phyloP scores from a whole-genome alignment of 495 filamentous ascomycete genomes.

The Lasiosphaeriaceae sp. region DNA sequence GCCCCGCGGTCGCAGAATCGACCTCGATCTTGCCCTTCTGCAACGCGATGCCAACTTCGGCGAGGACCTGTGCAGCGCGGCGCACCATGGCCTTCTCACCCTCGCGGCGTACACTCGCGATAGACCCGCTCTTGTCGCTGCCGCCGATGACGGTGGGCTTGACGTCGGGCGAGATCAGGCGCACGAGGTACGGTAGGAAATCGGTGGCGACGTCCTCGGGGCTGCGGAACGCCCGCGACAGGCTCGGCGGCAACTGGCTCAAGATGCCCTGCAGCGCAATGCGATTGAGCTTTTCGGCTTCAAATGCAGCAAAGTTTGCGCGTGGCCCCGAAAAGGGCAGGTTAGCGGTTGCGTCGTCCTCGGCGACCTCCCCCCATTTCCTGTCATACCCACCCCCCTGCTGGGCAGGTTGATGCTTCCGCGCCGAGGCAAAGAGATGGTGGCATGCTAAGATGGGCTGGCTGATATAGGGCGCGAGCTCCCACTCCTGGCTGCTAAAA shows the following conservation, averaged over 20 bases:
- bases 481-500: slow-evolving; percentile 78
- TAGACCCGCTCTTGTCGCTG: slow-evolving; percentile 56
- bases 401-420: slow-evolving; percentile 35
- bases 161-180: slow-evolving; percentile 80
- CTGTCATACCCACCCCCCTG: slow-evolving; percentile 21
- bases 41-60: slow-evolving; percentile 72
- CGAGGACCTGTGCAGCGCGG: slow-evolving; percentile 75
- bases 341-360: slow-evolving; percentile 46
- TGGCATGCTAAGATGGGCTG: slow-evolving; percentile 87
- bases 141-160: slow-evolving; percentile 88
- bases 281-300: slow-evolving; percentile 65
- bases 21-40: slow-evolving; percentile 76
- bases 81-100: slow-evolving; percentile 75
- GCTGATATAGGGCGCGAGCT: slow-evolving; percentile 77
- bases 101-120: slow-evolving; percentile 83
- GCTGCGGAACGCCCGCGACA: slow-evolving; percentile 73
- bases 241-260: slow-evolving; percentile 52
- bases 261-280: slow-evolving; percentile 51
- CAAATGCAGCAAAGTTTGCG: slow-evolving; percentile 74
- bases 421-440: slow-evolving; percentile 73
- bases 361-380: slow-evolving; percentile 43
- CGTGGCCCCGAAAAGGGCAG: slow-evolving; percentile 75
- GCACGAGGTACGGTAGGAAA: slow-evolving; percentile 75
- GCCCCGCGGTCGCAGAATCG: slow-evolving; percentile 33
- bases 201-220: slow-evolving; percentile 70